These are phyloP conservation scores for Hypoxylon rickii DNA, from an alignment of 495 filamentous ascomycete genomes.

Conservation along the genomic window DNA sequence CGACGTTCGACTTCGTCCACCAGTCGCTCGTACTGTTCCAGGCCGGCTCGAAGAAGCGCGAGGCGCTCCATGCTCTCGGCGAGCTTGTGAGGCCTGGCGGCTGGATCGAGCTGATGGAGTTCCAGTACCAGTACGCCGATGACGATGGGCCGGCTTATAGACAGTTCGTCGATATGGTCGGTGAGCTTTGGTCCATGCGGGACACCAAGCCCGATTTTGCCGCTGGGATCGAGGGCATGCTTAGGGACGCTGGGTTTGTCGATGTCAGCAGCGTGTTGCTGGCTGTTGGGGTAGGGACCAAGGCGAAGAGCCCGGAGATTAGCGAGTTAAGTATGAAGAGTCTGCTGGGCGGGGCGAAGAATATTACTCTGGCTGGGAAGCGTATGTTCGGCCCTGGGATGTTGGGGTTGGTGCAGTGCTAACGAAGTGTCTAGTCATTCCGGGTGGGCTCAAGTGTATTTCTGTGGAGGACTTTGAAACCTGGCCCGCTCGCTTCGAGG, in stretches of 20 bases:
- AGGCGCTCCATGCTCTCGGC: conserved; percentile 1
- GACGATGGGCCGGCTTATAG: background rate
- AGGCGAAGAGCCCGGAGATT: background rate
- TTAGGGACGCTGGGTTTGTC: conserved; percentile 10
- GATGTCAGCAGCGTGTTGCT: conserved; percentile 11
- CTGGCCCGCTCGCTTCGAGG: conserved; percentile 7
- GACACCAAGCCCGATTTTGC: conserved; percentile 9
- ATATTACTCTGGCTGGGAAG: conserved; percentile 8
- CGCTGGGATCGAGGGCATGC: background rate
- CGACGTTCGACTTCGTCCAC: conserved; percentile 19
- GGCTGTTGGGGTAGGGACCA: conserved; percentile 5
- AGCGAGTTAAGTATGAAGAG: conserved; percentile 1
- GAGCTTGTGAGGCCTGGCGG: conserved; percentile 24
- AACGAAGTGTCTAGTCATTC: conserved; percentile 5
- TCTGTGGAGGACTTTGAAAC: conserved; percentile 10
- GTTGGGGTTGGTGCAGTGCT: background rate
- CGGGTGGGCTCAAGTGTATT: conserved; percentile 10
- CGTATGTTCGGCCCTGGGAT: background rate
- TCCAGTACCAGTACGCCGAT: background rate
- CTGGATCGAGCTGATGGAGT: conserved; percentile 24
- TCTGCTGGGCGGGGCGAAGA: conserved; percentile 3
- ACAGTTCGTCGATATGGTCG: conserved; percentile 6
- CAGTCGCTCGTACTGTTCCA: conserved; percentile 18
- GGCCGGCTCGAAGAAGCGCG: conserved; percentile 3
- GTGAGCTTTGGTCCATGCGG: conserved; percentile 4